Evolutionary conservation across 345 rosid species (phyloP), one percentile per base, ranked within the genome.

Genomic region (Eucalyptus cloeziana): DNA sequence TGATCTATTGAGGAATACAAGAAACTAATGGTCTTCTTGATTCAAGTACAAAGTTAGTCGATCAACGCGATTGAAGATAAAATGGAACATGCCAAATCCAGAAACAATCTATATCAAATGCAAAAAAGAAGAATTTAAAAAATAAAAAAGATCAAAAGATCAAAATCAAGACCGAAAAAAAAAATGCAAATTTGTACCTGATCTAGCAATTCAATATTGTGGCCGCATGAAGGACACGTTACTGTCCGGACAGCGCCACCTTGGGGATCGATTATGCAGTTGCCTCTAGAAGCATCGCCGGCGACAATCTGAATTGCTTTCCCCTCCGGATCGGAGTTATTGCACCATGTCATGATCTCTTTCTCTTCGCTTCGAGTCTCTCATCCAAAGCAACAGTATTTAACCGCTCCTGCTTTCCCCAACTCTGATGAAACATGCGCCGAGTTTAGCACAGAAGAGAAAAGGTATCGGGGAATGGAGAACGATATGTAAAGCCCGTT

Each of bases 221-320:
- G 95, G 83, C 99, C 98, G 86, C 99, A 98, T 15, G 99, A 95
- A 90, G 98, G 97, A 89, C 99, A 98, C 27, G 87, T 91, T 87
- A 92, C 31, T 7, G 83, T 89, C 62, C 83, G 90, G 88, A 90
- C 83, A 12, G 90, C 91, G 49, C 85, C 86, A 13, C 47, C 83
- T 37, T 76, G 47, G 8, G 27, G 27, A 40, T 76, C 83, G 47
- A 37, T 37, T 44, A 71, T 7, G 8, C 47, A 76, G 83, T 76
- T 76, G 27, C 47, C 47, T 76, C 47, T 21, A 21, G 83, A 76
- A 11, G 7, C 47, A 37, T 76, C 47, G 14, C 83, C 83, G 30
- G 27, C 27, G 8, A 76, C 47, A 21, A 37, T 76, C 83, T 76
- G 83, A 37, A 76, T 6, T 1, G 15, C 47, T 76, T 76, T 76